Percentiles rank a stretch among this genome's conserved stretches.
Evolutionary conservation across 2,329 filamentous ascomycete species (phyloP).

Genomic region (Chaetomium olivaceum): DNA sequence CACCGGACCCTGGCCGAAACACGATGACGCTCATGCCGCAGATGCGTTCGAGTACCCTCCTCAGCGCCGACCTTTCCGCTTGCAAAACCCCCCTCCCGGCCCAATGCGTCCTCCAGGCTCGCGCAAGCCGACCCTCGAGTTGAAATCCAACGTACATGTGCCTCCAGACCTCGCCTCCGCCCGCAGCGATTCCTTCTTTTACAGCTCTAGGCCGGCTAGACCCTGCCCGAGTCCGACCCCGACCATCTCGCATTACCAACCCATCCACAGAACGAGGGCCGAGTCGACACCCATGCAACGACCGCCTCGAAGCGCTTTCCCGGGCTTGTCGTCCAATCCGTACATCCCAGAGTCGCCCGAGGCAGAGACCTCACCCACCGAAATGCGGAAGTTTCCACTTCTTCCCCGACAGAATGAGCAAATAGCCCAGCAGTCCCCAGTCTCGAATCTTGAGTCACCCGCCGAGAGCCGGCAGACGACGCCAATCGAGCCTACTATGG

Average conservation of each 20-base stretch:
- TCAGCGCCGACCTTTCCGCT: constrained; percentile 24
- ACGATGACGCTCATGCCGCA: constrained; percentile 30
- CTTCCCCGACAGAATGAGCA: constrained; percentile 28
- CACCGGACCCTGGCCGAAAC: constrained; percentile 37
- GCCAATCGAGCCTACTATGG: constrained; percentile 38
- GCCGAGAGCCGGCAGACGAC: constrained; percentile 37
- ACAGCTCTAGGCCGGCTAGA: constrained; percentile 32
- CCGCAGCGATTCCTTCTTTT: constrained; percentile 50
- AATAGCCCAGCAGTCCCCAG: constrained; percentile 30
- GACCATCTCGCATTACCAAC: constrained; percentile 25
- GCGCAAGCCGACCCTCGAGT: constrained; percentile 24
- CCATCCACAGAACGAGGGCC: constrained; percentile 25
- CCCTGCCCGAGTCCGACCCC: constrained; percentile 32
- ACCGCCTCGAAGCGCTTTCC: constrained; percentile 35
- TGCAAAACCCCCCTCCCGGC: constrained; percentile 27
- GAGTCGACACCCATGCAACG: constrained; percentile 29
- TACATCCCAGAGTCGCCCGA: constrained; percentile 35
- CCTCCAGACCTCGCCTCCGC: constrained; percentile 37
- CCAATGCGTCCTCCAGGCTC: constrained; percentile 23
- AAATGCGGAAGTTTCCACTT: constrained; percentile 31
- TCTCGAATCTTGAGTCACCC: constrained; percentile 34
- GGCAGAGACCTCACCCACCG: constrained; percentile 16
- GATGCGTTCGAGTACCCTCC: constrained; percentile 26
- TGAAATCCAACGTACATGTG: constrained; percentile 24
- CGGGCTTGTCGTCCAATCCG: constrained; percentile 39